These are phyloP conservation scores for Fusarium brachygibbosum DNA, from an alignment of 2,329 filamentous ascomycete species.

Conservation along the genomic window DNA sequence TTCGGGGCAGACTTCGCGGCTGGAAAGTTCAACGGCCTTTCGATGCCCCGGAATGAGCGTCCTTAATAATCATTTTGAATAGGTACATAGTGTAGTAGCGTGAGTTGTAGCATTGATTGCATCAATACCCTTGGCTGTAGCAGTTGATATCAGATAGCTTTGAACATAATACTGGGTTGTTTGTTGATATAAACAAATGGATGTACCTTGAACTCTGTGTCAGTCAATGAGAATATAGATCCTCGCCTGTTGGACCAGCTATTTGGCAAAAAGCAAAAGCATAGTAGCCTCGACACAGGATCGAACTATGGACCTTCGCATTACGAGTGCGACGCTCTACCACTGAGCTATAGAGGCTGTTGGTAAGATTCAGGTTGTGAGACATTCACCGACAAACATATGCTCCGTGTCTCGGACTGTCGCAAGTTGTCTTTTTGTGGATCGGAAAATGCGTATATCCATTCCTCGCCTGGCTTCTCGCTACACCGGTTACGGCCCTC, in stretches of 20 bases:
- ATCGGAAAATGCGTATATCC: background rate
- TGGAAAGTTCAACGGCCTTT: background rate
- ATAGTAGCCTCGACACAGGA: background rate
- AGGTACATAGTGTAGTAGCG: too few species aligned
- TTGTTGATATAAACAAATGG: background rate
- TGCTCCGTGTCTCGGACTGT: background rate
- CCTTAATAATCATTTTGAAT: background rate
- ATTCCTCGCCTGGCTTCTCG: too few species aligned
- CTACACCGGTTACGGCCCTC: too few species aligned
- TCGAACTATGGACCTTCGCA: constrained; percentile 1
- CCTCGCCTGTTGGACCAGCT: accelerated
- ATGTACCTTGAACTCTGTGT: too few species aligned
- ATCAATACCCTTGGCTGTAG: background rate
- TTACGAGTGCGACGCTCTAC: constrained; percentile 3
- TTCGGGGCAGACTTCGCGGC: too few species aligned
- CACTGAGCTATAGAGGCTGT: background rate
- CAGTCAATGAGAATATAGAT: background rate
- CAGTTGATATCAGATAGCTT: background rate
- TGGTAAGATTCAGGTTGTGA: background rate
- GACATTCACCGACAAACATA: background rate
- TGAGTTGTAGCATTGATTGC: accelerated
- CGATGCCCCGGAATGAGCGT: background rate
- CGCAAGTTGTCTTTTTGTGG: too few species aligned
- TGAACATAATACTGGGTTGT: accelerated
- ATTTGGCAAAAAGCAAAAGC: background rate